Percentiles rank a stretch among this genome's conserved stretches.
phyloP scores from a whole-genome alignment of 768 basidiomycete genomes.

The Filobasidium floriforme region DNA sequence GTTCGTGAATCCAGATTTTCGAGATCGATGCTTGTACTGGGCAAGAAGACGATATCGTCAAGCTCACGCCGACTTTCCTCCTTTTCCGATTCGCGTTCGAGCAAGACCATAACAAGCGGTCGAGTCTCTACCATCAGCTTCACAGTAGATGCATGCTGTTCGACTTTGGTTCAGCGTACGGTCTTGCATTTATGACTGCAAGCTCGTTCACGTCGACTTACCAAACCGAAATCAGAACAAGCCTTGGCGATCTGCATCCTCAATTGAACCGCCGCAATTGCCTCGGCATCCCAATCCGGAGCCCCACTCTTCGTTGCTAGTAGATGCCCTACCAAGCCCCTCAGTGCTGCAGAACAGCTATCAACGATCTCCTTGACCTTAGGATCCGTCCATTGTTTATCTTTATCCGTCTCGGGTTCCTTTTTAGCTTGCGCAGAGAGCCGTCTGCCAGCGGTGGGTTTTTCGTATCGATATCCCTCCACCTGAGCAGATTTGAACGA shows the following conservation, averaged over 20 bases:
- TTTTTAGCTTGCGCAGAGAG: background rate
- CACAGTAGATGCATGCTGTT: too few relatives aligned
- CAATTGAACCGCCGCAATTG: background rate
- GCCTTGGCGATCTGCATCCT: constrained; percentile 9
- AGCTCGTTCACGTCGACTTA: too few relatives aligned
- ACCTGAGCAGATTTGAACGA: background rate
- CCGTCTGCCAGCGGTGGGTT: background rate
- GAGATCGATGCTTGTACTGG: background rate
- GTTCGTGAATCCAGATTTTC: background rate
- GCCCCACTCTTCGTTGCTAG: background rate
- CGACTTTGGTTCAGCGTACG: too few relatives aligned
- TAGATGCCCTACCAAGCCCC: background rate
- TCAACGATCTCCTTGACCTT: background rate
- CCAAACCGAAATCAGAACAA: constrained; percentile 4
- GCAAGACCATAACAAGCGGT: too few relatives aligned
- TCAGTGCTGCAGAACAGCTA: background rate
- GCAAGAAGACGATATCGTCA: background rate
- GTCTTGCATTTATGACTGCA: too few relatives aligned
- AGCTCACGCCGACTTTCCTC: background rate
- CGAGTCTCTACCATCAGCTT: background rate
- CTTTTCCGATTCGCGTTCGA: too few relatives aligned
- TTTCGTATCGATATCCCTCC: background rate
- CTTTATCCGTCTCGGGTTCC: background rate
- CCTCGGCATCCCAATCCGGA: background rate
- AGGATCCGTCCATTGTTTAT: background rate